Percentiles rank a stretch among this genome's conserved stretches.
Evolutionary conservation across 768 basidiomycete genomes (phyloP).

Genomic region (Phanerodontia chrysosporium): DNA sequence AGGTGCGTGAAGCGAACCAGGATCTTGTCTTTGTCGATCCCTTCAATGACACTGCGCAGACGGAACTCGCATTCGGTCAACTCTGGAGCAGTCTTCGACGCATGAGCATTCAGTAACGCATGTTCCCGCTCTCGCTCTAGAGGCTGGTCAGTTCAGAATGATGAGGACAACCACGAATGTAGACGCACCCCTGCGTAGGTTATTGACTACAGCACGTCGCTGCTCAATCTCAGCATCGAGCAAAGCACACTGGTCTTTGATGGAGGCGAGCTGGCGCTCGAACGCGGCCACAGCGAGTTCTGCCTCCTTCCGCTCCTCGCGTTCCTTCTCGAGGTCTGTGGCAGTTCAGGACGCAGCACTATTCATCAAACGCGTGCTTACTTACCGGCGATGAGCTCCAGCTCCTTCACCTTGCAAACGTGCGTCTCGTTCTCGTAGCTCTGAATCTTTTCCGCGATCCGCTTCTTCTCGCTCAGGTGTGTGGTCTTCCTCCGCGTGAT

Average conservation of each 20-base stretch:
- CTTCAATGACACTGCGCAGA: constrained; percentile 69
- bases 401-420: constrained; percentile 73
- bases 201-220: constrained; percentile 55
- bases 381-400: constrained; percentile 75
- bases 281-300: constrained; percentile 57
- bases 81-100: constrained; percentile 50
- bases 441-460: constrained; percentile 54
- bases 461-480: constrained; percentile 61
- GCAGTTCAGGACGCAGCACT: neutral
- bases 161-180: too few species aligned
- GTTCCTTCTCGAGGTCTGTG: constrained; percentile 64
- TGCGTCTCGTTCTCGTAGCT: constrained; percentile 66
- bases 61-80: constrained; percentile 51
- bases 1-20: constrained; percentile 69
- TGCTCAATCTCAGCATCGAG: constrained; percentile 73
- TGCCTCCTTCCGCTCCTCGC: constrained; percentile 67
- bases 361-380: constrained; percentile 8
- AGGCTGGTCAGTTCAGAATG: neutral
- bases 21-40: constrained; percentile 67
- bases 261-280: constrained; percentile 60
- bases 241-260: constrained; percentile 53
- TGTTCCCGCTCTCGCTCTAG: constrained; percentile 70
- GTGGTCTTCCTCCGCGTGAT: constrained; percentile 64
- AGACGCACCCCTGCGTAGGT: constrained; percentile 58
- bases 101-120: constrained; percentile 48